A percentile compares a stretch with the other conserved stretches of the same genome.
Evolutionary conservation across 2,329 filamentous ascomycete genomes (phyloP).

Genomic region (Fusarium devonianum): DNA sequence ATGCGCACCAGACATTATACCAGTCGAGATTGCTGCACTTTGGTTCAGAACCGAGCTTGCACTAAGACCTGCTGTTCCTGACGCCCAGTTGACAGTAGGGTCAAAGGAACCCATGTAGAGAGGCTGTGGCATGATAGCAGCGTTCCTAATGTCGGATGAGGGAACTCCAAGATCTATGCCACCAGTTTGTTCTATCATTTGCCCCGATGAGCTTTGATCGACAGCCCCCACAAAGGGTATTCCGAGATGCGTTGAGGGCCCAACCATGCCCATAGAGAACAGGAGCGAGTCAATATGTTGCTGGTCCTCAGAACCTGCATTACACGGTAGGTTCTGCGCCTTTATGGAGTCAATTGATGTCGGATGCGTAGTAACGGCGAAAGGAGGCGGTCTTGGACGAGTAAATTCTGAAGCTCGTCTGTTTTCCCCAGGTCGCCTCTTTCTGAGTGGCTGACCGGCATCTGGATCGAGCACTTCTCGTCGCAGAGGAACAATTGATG

Average conservation of each 20-base stretch:
- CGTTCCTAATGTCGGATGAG: constrained; percentile 41
- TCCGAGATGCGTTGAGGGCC: constrained; percentile 35
- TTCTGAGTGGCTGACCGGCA: constrained; percentile 41
- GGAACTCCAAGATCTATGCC: constrained; percentile 40
- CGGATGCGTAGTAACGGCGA: constrained; percentile 23
- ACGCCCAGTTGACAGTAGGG: constrained; percentile 39
- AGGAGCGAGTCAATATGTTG: constrained; percentile 38
- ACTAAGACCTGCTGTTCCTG: constrained; percentile 41
- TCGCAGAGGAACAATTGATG: constrained; percentile 42
- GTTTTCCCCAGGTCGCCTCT: constrained; percentile 39
- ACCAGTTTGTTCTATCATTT: constrained; percentile 24
- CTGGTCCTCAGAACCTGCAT: constrained; percentile 23
- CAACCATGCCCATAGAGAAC: constrained; percentile 38
- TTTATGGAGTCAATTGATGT: constrained; percentile 33
- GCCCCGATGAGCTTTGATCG: constrained; percentile 18
- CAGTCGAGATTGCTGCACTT: constrained; percentile 36
- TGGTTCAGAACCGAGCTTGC: constrained; percentile 42
- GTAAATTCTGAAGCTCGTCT: constrained; percentile 44
- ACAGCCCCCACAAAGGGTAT: constrained; percentile 42
- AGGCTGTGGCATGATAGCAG: constrained; percentile 34
- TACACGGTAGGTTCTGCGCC: constrained; percentile 20
- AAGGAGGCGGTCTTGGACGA: constrained; percentile 43
- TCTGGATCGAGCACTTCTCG: constrained; percentile 42
- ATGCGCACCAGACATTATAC: constrained; percentile 35
- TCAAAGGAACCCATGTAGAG: constrained; percentile 35